Evolutionary conservation across 2,329 filamentous ascomycete species (phyloP), one percentile per base, ranked within the genome.

Genomic region (Ophiostoma ulmi): DNA sequence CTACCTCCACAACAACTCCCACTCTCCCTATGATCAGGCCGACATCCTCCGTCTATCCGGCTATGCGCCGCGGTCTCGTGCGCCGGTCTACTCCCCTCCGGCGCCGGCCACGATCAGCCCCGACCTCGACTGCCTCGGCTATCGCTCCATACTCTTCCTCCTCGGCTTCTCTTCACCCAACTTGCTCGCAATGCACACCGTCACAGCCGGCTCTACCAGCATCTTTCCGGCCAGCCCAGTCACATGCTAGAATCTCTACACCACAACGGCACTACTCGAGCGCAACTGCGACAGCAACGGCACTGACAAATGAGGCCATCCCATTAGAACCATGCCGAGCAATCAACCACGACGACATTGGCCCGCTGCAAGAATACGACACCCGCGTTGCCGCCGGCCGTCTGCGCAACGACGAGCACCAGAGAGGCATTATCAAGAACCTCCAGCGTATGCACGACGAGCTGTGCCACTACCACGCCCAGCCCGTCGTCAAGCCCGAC

Each of bases 351-450:
- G 44, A 58, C 48, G 77, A 80, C 61, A 78, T 83, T 73, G 94
- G 94, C 0, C 95, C 95, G 2, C 85, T 98, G 77, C 86, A 89
- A 74, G 94, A 98, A 80, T 99, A 99, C 79, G 91, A 97, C 78
- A 84, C 86, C 72, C 87, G 94, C 66, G 94, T 99, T 10, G 83
- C 88, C 66, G 82, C 84, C 63, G 92, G 93, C 13, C 83, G 87
- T 67, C 79, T 99, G 74, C 87, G 91, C 74, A 92, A 98, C 78
- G 95, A 99, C 78, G 88, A 93, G 74, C 92, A 97, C 80, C 95
- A 99, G 80, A 85, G 95, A 85, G 63, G 89, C 61, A 94, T 99
- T 75, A 94, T 99, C 75, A 88, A 95, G 78, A 91, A 88, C 76
- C 85, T 99, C 6, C 93, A 99, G 80, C 89, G 94, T 77, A 87